Base-by-base conservation (phyloP, 768 basidiomycete species). In the Russula vinacea region DNA sequence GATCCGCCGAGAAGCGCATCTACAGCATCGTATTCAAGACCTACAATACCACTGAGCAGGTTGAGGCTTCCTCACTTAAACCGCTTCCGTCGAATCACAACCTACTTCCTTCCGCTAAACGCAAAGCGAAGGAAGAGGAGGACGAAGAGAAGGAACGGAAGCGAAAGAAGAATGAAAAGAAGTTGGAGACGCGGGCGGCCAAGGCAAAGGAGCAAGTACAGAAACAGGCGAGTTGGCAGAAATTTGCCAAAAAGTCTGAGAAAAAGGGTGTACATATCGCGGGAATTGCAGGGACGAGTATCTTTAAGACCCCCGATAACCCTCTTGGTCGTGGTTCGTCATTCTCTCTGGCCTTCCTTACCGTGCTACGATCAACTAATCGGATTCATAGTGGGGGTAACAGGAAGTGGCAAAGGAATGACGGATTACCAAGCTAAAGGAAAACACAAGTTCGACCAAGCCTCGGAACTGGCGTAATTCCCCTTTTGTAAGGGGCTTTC, bases 141-240 rank as follows among this genome's bases (percentile, higher is more conserved):
- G 93, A 94, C 73, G 90, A 91, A 70, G 92, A 94, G 77, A 81
- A 85, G 74, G 93, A 94, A 69, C 78, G 76, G 74, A 94, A 93
- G 84, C 91, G 92, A 82, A 94, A 94, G 80, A 93, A 92, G 79
- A 94, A 93, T 71, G 93, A 94, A 80, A 94, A 94, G 80, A 94
- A 94, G 76, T 68, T 92, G 47, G 93, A 94, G 78, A 82, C 78
- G 19, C 85, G 83, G 71, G 92, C 91, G 40, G 83, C 85, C 10
- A 95, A 95, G 76, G 89, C 92, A 11, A 92, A 93, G 74, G 93
- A 95, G 72, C 93, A 95, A 77, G 80, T 77, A 37, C 79, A 79
- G 67, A 92, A 93, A 76, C 92, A 94, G 77, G 84, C 84, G 63
- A 86, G 86, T 51, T 96, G 93, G 93, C 92, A 94, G 78, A 92